Conservation (phyloP, 148 eudicot genomes). For the Drosera capensis region DNA sequence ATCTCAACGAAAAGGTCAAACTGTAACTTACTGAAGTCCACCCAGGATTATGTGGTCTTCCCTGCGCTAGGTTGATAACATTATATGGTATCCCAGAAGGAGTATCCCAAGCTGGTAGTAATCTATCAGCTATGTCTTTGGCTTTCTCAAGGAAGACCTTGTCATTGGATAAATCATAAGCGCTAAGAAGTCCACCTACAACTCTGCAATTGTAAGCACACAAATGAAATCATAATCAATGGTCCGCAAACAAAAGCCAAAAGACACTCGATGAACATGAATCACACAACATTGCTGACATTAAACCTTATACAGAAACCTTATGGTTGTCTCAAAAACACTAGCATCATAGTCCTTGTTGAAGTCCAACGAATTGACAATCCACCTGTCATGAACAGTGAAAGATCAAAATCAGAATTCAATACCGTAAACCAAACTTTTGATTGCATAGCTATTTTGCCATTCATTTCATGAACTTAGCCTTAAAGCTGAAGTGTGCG, state of each 20-base stretch:
- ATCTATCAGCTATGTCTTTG: slow-evolving; percentile 84
- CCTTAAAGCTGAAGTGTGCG: no score
- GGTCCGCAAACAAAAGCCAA: slow-evolving; percentile 5
- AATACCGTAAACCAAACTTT: slow-evolving; percentile 4
- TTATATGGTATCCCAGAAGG: slow-evolving; percentile 85
- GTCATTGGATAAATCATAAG: slow-evolving; percentile 92
- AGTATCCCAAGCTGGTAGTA: slow-evolving; percentile 97
- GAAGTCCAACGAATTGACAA: slow-evolving; percentile 72
- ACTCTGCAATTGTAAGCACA: slow-evolving; percentile 39
- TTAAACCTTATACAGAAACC: slow-evolving; percentile 89
- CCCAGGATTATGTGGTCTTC: slow-evolving; percentile 86
- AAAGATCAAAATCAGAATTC: slow-evolving; percentile 8
- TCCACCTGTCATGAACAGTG: slow-evolving; percentile 55
- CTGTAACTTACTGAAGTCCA: slow-evolving; percentile 84
- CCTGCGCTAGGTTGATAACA: slow-evolving; percentile 71
- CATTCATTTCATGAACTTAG: no score
- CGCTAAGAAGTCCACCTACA: slow-evolving; percentile 95
- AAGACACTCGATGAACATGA: not conserved
- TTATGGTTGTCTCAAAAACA: slow-evolving; percentile 98
- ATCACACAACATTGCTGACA: slow-evolving; percentile 10
- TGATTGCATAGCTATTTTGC: no score
- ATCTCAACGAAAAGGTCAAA: not conserved
- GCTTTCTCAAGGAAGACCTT: slow-evolving; percentile 90
- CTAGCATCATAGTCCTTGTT: slow-evolving; percentile 95
- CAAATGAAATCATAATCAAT: not conserved